Evolutionary conservation across 2,329 filamentous ascomycete species (phyloP).

Genomic region (Exophiala calicioides): DNA sequence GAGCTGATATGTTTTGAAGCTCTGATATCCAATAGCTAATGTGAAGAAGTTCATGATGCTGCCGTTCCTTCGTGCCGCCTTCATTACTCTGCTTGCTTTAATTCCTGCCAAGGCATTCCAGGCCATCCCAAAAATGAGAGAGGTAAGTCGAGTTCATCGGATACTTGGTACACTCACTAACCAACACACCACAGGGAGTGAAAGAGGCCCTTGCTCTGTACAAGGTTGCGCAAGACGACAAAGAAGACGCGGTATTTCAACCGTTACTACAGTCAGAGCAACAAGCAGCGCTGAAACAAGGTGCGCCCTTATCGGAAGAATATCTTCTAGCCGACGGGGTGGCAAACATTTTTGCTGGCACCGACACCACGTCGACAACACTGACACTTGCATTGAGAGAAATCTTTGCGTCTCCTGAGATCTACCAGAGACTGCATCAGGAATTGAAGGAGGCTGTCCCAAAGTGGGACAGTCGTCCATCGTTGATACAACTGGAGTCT

Average conservation of each 20-base stretch:
- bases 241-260: too few species aligned
- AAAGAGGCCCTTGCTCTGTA: background rate
- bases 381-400: constrained; percentile 49
- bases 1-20: too few species aligned
- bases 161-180: too few species aligned
- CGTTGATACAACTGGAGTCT: constrained; percentile 20
- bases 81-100: background rate
- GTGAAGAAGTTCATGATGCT: constrained; percentile 5
- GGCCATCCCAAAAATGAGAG: background rate
- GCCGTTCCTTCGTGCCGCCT: background rate
- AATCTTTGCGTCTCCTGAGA: constrained; percentile 43
- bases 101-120: background rate
- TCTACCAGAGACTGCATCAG: constrained; percentile 25
- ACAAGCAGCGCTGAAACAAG: background rate
- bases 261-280: background rate
- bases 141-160: too few species aligned
- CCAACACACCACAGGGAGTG: constrained; percentile 1
- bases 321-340: background rate
- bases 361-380: constrained; percentile 54
- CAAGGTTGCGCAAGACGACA: too few species aligned
- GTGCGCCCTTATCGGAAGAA: background rate
- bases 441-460: background rate
- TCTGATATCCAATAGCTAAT: too few species aligned
- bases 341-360: constrained; percentile 50
- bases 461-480: background rate